These are phyloP conservation scores for Strigomonas galati DNA, from an alignment of 208 protist genomes.

Conservation along the genomic window DNA sequence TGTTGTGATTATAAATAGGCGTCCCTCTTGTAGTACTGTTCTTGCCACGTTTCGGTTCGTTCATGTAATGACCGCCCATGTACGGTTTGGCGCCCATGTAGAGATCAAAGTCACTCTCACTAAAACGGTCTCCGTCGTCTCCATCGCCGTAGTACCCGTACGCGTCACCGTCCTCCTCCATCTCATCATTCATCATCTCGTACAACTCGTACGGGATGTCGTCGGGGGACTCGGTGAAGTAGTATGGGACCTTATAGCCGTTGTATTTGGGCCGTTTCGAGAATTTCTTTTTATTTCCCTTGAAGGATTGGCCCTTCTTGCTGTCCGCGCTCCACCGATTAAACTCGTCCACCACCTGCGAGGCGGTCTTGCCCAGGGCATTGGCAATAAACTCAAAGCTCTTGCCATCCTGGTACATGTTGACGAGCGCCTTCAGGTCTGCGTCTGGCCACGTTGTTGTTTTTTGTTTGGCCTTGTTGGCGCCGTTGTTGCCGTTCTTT, in stretches of 20 bases:
- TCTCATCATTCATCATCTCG: slow-evolving; percentile 30
- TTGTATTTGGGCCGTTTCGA: slow-evolving; percentile 1
- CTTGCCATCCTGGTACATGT: slow-evolving; percentile 91
- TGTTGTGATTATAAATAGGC: slow-evolving; percentile 1
- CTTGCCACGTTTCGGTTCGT: background rate
- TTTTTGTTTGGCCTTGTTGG: slow-evolving; percentile 18
- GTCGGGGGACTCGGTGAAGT: slow-evolving; percentile 75
- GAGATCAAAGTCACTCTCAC: background rate
- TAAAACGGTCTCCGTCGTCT: slow-evolving; percentile 5
- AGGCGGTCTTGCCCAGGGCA: slow-evolving; percentile 65
- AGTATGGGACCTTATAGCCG: slow-evolving; percentile 30
- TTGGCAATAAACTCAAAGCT: slow-evolving; percentile 92
- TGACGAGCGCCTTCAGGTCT: slow-evolving; percentile 72
- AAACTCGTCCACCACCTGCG: slow-evolving; percentile 72
- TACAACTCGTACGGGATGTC: slow-evolving; percentile 51
- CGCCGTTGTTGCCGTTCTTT: slow-evolving; percentile 15
- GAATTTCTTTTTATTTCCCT: background rate
- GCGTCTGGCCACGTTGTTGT: slow-evolving; percentile 72
- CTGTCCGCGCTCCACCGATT: slow-evolving; percentile 76
- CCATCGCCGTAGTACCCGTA: slow-evolving; percentile 54
- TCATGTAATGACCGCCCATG: slow-evolving; percentile 5
- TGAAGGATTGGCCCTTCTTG: slow-evolving; percentile 20
- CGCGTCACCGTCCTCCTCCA: slow-evolving; percentile 34
- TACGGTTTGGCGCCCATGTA: slow-evolving; percentile 1
- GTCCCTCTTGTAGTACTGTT: slow-evolving; percentile 3